Evolutionary conservation across 768 basidiomycete species (phyloP), one percentile per base, ranked within the genome.

Genomic region (Tephrocybe sp.): DNA sequence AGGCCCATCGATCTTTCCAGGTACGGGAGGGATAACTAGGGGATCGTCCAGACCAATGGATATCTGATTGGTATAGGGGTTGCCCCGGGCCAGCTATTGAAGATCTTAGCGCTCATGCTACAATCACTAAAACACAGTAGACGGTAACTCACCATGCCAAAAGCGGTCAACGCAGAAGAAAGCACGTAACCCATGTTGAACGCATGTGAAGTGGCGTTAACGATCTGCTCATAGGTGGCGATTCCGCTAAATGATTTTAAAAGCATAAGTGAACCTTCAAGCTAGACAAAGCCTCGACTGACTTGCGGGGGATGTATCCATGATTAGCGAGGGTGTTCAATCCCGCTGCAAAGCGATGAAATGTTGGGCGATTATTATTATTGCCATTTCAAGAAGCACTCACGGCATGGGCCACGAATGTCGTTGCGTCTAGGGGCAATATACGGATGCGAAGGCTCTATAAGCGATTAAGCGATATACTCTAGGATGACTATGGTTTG

Each of bases 221-320:
- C 56, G 14, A 57, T 57, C 32, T 57, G 48, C 16, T 51, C 56
- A 31, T 51, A 57, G 11, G 52, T 48, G 23, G 56, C 56, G n/a
- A 57, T 33, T 16, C 56, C 56, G 34, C 56, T 57, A 22, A 14
- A 20, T 7, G 17, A 12, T 6, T 31, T 17, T 12, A 7, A 26
- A 17, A 41, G 12, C 35, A 22, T 13, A 38, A 11, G 10, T 14
- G 17, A 7, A 26, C 4, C 4, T 26, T 20, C 16, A 14, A 1
- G 4, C n/a, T 3, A n/a, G 13, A 13, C 1, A 20, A 19, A 4
- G 20, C 7, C 4, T 26, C 7, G 7, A 44, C 52, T 48, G 31
- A 57, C 56, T 57, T 57, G 39, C 52, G 52, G 6, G 56, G 52
- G 32, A 57, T 23, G 38, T 53, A 57, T n/a, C 56, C 56, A 49